Evolutionary conservation across 306 rosid genomes (phyloP).

Genomic region (Ochetophila trinervis): DNA sequence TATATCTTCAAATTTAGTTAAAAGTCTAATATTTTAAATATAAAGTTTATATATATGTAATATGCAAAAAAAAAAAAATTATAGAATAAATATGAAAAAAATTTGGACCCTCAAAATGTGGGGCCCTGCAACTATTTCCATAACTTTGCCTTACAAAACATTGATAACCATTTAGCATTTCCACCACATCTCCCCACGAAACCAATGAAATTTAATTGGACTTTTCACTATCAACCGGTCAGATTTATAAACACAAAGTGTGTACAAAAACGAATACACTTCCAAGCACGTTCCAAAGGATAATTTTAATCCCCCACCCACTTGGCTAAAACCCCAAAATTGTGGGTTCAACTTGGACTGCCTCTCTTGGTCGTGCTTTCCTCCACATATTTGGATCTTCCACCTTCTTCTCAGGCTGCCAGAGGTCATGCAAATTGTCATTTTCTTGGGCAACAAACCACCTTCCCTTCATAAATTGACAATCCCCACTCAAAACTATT

Average conservation of each 20-base stretch:
- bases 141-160: neutral
- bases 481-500: constrained; percentile 17
- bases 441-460: constrained; percentile 28
- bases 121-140: neutral
- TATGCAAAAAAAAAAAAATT: too few species aligned
- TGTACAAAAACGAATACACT: constrained; percentile 44
- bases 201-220: constrained; percentile 61
- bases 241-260: constrained; percentile 53
- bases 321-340: constrained; percentile 50
- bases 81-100: too few species aligned
- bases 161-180: neutral
- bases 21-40: too few species aligned
- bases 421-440: constrained; percentile 20
- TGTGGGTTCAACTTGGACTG: constrained; percentile 40
- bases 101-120: too few species aligned
- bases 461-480: constrained; percentile 21
- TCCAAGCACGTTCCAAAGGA: constrained; percentile 33
- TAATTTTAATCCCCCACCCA: constrained; percentile 14
- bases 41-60: too few species aligned
- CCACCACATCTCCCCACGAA: constrained; percentile 34
- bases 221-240: constrained; percentile 48
- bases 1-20: too few species aligned
- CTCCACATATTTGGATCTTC: constrained; percentile 21
- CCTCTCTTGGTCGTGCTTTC: constrained; percentile 12
- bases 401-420: constrained; percentile 33